Evolutionary conservation across 2,329 filamentous ascomycete genomes (phyloP).

Genomic region (Huntiella moniliformis): DNA sequence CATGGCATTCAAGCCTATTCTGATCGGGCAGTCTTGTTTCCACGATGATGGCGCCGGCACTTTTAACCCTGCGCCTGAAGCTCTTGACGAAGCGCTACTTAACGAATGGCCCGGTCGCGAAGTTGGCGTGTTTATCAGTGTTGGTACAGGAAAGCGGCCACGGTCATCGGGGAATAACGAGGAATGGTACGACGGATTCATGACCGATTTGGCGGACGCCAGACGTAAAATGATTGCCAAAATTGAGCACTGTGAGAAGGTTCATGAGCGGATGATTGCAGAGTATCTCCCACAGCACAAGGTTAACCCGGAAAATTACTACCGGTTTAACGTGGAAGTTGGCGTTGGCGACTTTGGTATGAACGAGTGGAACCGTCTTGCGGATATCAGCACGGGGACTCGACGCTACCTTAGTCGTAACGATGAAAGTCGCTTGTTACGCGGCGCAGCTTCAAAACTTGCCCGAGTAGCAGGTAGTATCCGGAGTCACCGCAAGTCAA

Average conservation of each 20-base stretch:
- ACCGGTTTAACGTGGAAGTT: conserved; percentile 88
- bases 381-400: conserved; percentile 86
- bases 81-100: conserved; percentile 73
- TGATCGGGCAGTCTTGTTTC: conserved; percentile 82
- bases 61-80: conserved; percentile 74
- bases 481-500: conserved; percentile 29
- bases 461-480: conserved; percentile 59
- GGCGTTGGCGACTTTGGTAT: conserved; percentile 95
- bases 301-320: conserved; percentile 80
- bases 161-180: conserved; percentile 46
- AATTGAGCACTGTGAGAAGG: conserved; percentile 87
- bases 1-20: conserved; percentile 87
- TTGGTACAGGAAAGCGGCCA: conserved; percentile 79
- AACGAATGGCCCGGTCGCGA: conserved; percentile 95
- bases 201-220: conserved; percentile 72
- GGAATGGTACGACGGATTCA: conserved; percentile 91
- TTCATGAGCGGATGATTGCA: conserved; percentile 68
- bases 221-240: conserved; percentile 68
- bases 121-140: conserved; percentile 75
- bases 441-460: conserved; percentile 59
- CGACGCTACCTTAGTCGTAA: conserved; percentile 59
- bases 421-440: conserved; percentile 58
- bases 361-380: conserved; percentile 93
- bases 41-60: conserved; percentile 82
- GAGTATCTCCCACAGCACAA: conserved; percentile 59